These are phyloP conservation scores for Candida anutae DNA, from an alignment of 1,139 yeast genomes.

Conservation along the genomic window DNA sequence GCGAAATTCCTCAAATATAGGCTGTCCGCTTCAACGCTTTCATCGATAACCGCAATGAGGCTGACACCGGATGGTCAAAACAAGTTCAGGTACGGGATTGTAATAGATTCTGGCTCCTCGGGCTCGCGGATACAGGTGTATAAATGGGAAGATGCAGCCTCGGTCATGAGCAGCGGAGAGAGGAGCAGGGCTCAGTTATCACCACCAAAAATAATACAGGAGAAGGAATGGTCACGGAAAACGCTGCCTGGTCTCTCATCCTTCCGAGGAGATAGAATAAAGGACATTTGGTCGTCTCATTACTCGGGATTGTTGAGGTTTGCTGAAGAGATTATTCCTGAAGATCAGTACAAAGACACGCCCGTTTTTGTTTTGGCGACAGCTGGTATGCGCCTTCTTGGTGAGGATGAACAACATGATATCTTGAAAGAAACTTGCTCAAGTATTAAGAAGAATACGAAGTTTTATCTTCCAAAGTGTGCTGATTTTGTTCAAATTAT, in stretches of 20 bases:
- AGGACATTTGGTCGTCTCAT: conserved; percentile 53
- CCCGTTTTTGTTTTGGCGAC: conserved; percentile 73
- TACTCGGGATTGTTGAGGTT: conserved; percentile 46
- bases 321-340: conserved; percentile 56
- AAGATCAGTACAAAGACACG: conserved; percentile 42
- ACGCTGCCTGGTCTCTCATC: conserved; percentile 66
- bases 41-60: background rate
- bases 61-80: background rate
- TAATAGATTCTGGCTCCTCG: conserved; percentile 75
- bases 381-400: conserved; percentile 73
- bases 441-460: conserved; percentile 38
- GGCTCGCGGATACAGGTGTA: conserved; percentile 71
- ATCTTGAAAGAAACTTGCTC: conserved; percentile 48
- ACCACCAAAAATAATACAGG: conserved; percentile 57
- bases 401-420: conserved; percentile 34
- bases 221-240: conserved; percentile 53
- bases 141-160: conserved; percentile 50
- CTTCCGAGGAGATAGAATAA: conserved; percentile 32
- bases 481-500: conserved; percentile 58
- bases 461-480: conserved; percentile 47
- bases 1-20: too few relatives aligned
- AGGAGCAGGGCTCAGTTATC: conserved; percentile 28
- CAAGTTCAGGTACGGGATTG: conserved; percentile 57
- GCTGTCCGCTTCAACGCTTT: too few relatives aligned
- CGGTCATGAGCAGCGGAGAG: conserved; percentile 12